Evolutionary conservation across 176 grass and related monocot species (phyloP).

Genomic region (Metroxylon sagu): DNA sequence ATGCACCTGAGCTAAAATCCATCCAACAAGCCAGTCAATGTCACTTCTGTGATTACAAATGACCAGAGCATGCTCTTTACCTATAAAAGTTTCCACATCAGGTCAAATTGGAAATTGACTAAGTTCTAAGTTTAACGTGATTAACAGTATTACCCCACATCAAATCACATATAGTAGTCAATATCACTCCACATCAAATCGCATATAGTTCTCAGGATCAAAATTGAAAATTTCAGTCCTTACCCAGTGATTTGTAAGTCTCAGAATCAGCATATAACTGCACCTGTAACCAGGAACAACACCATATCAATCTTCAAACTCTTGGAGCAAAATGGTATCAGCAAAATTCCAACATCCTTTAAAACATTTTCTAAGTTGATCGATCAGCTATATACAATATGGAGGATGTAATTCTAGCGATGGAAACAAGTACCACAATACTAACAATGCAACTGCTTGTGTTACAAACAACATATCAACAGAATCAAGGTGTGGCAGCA

Average conservation of each 20-base stretch:
- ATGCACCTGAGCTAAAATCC: slow-evolving; percentile 77
- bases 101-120: neutral
- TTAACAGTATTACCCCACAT: neutral
- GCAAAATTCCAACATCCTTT: neutral
- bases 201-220: neutral
- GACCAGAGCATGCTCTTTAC: slow-evolving; percentile 70
- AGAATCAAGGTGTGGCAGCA: too few species aligned
- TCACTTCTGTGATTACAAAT: slow-evolving; percentile 78
- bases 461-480: too few species aligned
- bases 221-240: slow-evolving; percentile 4
- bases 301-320: neutral
- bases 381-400: too few species aligned
- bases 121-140: neutral
- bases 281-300: slow-evolving; percentile 34
- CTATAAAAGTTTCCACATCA: slow-evolving; percentile 39
- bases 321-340: neutral
- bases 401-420: too few species aligned
- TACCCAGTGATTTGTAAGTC: slow-evolving; percentile 58
- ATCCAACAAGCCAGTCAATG: slow-evolving; percentile 93
- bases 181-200: neutral
- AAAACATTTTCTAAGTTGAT: too few species aligned
- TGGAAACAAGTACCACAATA: too few species aligned
- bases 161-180: neutral
- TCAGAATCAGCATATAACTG: slow-evolving; percentile 52
- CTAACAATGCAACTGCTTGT: too few species aligned